Evolutionary conservation across 192 early-diverging fungal genomes (phyloP), one percentile per base, ranked within the genome.

Genomic region (Linnemannia zychae): DNA sequence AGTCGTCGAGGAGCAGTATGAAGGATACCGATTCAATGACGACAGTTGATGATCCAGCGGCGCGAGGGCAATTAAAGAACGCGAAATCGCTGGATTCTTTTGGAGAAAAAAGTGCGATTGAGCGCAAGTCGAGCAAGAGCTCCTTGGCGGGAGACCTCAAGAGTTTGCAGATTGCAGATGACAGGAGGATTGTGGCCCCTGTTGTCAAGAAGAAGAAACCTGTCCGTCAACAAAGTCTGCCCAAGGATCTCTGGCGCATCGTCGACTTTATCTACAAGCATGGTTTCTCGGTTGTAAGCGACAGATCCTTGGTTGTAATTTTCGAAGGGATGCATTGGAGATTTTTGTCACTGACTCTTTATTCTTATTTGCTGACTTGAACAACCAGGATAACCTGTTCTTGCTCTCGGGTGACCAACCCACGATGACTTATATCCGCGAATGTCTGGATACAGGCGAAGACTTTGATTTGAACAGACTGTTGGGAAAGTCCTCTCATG

Each of bases 371-470:
- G 49, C 53, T 72, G 71, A n/a, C 0, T 13, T 44, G 40, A 44
- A 44, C 40, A 9, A 6, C 48, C 77, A 94, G 93, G 91, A 94
- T 68, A 89, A 91, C 37, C 77, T 96, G 40, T 96, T 96, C 76
- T 76, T 90, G 46, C 79, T 83, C 13, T 79, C 82, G 33, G 96
- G 95, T 33, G 95, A 98, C 79, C 88, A 87, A 15, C 69, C 79
- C 0, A 84, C 96, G 3, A 91, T 90, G 36, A 87, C 90, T 18
- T 93, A 94, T 76, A 93, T 97, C 34, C 89, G 91, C 13, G 93
- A 97, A 48, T 97, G 94, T 57, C 87, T 99, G n/a, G 96, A 98
- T 71, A 90, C 91, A 1, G 96, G 94, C 15, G 87, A 85, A 34
- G 91, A 92, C 24, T 95, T 95, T 72, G 94, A 95, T 75, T 22